Percentiles rank a stretch among this genome's conserved stretches.
These are phyloP conservation scores for Rhizopus arrhizus DNA, from an alignment of 371 early-diverging fungal genomes.

Conservation along the genomic window DNA sequence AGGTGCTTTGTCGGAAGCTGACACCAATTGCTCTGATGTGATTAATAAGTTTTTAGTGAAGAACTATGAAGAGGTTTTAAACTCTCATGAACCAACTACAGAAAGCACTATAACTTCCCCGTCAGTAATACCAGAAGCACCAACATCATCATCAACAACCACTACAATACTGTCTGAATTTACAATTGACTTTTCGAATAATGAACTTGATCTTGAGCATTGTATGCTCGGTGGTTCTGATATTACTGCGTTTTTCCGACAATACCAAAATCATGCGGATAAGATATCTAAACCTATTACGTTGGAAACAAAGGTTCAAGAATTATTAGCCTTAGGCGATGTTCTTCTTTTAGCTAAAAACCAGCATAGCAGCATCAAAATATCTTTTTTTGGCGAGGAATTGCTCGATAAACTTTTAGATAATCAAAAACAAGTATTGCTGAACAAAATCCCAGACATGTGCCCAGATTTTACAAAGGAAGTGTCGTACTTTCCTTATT, in stretches of 20 bases:
- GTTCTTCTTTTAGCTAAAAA: constrained; percentile 18
- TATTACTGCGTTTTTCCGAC: constrained; percentile 16
- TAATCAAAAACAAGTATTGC: constrained; percentile 5
- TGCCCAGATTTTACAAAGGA: constrained; percentile 17
- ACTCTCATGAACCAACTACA: constrained; percentile 1
- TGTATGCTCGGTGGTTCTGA: constrained; percentile 11
- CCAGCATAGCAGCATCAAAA: constrained; percentile 15
- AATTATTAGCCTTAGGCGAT: constrained; percentile 21
- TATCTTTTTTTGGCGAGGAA: constrained; percentile 19
- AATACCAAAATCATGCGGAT: constrained; percentile 11
- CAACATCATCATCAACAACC: neutral
- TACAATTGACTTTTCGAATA: constrained; percentile 6
- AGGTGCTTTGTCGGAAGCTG: constrained; percentile 13
- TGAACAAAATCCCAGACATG: constrained; percentile 8
- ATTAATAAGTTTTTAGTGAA: constrained; percentile 5
- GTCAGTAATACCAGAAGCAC: neutral
- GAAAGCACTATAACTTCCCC: neutral
- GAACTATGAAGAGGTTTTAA: constrained; percentile 4
- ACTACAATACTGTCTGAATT: neutral
- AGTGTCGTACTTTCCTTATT: too few relatives aligned
- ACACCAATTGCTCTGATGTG: constrained; percentile 11
- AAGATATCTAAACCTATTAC: constrained; percentile 10
- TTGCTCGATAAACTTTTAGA: constrained; percentile 12
- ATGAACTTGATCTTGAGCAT: constrained; percentile 15
- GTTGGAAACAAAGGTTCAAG: constrained; percentile 18